These are phyloP conservation scores for Cyberlindnera mrakii DNA, from an alignment of 805 yeast species.

Conservation along the genomic window DNA sequence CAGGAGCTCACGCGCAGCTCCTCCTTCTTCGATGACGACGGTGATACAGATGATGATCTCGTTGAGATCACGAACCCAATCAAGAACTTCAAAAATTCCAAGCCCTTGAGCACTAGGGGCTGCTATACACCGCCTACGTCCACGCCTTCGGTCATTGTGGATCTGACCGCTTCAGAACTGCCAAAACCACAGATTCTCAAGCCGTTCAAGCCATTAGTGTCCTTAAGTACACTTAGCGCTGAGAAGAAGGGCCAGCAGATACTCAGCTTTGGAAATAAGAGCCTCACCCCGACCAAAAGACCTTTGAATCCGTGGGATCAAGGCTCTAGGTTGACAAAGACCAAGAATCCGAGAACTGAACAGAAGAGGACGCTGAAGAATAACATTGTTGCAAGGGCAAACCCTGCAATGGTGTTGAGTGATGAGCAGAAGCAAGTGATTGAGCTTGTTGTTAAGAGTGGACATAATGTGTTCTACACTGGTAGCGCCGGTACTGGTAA, in stretches of 20 bases:
- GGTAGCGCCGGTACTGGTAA: constrained; percentile 91
- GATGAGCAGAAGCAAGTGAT: constrained; percentile 50
- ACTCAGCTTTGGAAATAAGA: constrained; percentile 4
- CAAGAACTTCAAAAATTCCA: constrained; percentile 10
- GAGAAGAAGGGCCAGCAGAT: constrained; percentile 3
- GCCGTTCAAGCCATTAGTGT: constrained; percentile 1
- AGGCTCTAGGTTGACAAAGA: constrained; percentile 1
- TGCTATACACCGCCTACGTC: background rate
- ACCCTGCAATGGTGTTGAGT: constrained; percentile 19
- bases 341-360: constrained; percentile 11
- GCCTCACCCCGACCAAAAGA: constrained; percentile 4
- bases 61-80: background rate
- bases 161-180: background rate
- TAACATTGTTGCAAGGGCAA: constrained; percentile 7
- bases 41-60: constrained; percentile 3
- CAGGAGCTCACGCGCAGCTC: background rate
- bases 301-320: constrained; percentile 10
- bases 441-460: constrained; percentile 42
- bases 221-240: constrained; percentile 4
- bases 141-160: background rate
- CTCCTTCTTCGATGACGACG: background rate
- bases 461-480: constrained; percentile 60
- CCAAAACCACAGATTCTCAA: background rate
- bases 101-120: background rate
- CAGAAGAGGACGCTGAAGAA: background rate